Evolutionary conservation across 345 rosid species (phyloP), one percentile per base, ranked within the genome.

Genomic region (Arabidopsis arenosa): DNA sequence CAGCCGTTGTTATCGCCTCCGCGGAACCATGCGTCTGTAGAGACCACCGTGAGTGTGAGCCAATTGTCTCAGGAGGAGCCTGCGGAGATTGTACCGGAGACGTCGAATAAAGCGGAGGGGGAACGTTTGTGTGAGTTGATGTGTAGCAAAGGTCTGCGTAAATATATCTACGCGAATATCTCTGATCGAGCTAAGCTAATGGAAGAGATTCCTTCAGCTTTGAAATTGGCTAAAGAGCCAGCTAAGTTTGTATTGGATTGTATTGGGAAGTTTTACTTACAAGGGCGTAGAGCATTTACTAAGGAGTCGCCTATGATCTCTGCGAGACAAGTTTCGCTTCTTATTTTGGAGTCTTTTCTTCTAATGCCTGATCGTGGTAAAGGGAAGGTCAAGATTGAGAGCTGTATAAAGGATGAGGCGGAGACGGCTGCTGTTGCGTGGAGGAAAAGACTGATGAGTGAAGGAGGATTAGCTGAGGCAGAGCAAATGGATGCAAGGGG

Each of bases 241-340:
- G 90, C 85, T 28, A 87, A 83, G 72, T 84, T 93, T 58, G 94
- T 89, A 56, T 64, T 90, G 68, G 96, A 93, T 2, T 86, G 89
- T 75, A 70, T 93, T 7, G 94, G 96, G 35, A 70, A 87, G 77
- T 89, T 90, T 75, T 87, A 79, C 60, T 44, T 84, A 15, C 89
- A 86, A 75, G 96, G 94, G 0, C 83, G 70, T 56, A 85, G 77
- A 65, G 91, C 96, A 1, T 89, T 80, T 40, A 12, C 78, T 9
- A 80, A 82, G 51, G 63, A 80, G 18, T 85, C 88, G 8, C 89
- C 80, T 3, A 79, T 85, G 89, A 55, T 73, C 65, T 11, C 81
- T 10, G 85, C 85, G 1, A 83, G 98, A 53, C 74, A 75, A 23
- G 91, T 89, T 17, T 85, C 86, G 33, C 80, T 87, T 75, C 74